Evolutionary conservation across 108 stramenopile species (phyloP).

Genomic region (Cyclotella kingstonii): DNA sequence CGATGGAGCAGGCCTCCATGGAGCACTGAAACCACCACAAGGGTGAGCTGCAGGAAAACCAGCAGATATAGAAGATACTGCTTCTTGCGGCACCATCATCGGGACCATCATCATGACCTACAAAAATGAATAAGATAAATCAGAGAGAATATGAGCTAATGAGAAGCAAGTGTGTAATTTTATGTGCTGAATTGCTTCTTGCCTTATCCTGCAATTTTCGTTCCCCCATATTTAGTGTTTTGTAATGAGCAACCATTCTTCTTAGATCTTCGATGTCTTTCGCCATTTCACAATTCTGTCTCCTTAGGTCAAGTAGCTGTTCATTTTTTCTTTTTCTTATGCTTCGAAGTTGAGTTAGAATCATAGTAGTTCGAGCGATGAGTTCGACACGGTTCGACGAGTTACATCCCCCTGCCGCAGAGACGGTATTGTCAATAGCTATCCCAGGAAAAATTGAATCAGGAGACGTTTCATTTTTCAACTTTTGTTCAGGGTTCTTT

Average conservation of each 20-base stretch:
- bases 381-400: conserved; percentile 82
- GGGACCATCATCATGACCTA: conserved; percentile 88
- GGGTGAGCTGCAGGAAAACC: conserved; percentile 28
- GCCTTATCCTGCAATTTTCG: conserved; percentile 27
- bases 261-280: conserved; percentile 55
- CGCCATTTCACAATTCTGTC: conserved; percentile 37
- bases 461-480: neutral
- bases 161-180: neutral
- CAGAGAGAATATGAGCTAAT: neutral
- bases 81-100: conserved; percentile 75
- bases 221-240: conserved; percentile 46
- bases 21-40: neutral
- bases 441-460: neutral
- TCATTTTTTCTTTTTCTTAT: conserved; percentile 28
- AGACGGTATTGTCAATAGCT: neutral
- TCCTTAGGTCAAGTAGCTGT: conserved; percentile 17
- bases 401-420: conserved; percentile 31
- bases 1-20: conserved; percentile 26
- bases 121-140: neutral
- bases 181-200: neutral
- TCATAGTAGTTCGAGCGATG: conserved; percentile 66
- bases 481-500: too few relatives aligned
- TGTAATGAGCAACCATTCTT: conserved; percentile 55
- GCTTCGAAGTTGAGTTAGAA: conserved; percentile 31
- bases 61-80: conserved; percentile 34